These are phyloP conservation scores for Aegilops sharonensis DNA, from an alignment of 176 grass and related monocot genomes.

Conservation along the genomic window DNA sequence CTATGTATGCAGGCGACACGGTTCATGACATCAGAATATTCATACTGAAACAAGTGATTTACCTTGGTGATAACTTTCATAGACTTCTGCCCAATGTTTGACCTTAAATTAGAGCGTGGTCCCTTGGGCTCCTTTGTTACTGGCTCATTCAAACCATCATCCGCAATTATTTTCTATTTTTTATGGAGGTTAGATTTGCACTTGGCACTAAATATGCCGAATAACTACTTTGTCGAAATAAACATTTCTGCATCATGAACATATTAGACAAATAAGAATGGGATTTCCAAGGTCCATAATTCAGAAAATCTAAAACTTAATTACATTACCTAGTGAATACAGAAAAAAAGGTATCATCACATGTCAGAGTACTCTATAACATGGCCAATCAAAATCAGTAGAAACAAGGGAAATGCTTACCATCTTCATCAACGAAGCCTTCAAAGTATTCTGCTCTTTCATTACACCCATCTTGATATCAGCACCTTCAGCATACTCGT, in stretches of 20 bases:
- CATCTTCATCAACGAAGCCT: constrained; percentile 39
- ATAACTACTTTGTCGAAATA: background rate
- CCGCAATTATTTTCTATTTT: constrained; percentile 33
- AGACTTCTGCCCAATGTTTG: constrained; percentile 58
- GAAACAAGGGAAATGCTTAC: constrained; percentile 26
- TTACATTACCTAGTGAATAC: background rate
- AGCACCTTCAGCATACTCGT: constrained; percentile 78
- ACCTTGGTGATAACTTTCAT: constrained; percentile 75
- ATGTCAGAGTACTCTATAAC: background rate
- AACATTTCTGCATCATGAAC: background rate
- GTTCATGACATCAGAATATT: too few species aligned
- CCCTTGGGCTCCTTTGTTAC: constrained; percentile 49
- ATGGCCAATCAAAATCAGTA: background rate
- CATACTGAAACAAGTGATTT: constrained; percentile 1
- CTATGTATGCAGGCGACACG: too few species aligned
- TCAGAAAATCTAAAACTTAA: background rate
- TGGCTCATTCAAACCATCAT: constrained; percentile 40
- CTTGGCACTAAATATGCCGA: background rate
- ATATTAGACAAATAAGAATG: constrained; percentile 2
- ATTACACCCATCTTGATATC: constrained; percentile 58
- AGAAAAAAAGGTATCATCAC: background rate
- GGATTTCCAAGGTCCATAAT: background rate
- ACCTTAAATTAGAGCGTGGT: constrained; percentile 35
- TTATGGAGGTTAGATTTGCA: constrained; percentile 11
- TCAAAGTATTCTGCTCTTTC: constrained; percentile 70